Evolutionary conservation across 2,329 filamentous ascomycete genomes (phyloP), one percentile per base, ranked within the genome.

Genomic region (Aspergillus cejpii): DNA sequence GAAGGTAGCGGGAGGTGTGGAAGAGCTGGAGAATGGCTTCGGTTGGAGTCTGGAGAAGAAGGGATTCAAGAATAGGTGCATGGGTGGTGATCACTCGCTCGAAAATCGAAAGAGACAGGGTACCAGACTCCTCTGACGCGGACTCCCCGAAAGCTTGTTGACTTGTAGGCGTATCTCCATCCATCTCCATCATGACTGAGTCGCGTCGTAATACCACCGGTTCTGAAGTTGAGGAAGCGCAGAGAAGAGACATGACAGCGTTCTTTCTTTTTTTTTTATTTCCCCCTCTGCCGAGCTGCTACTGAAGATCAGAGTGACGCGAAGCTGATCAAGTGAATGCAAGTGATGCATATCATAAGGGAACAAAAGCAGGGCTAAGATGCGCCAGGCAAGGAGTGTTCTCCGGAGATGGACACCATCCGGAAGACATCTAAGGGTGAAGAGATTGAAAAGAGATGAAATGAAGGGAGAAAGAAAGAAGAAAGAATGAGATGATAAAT

Each of bases 21-120:
- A 78, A 79, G 45, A 81, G 73, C 41, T 75, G 69, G 61, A 81
- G 70, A 48, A 80, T 72, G 43, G 76, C 67, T 50, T 72, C 62
- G 33, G 78, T 81, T 41, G 78, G 74, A 31, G 77, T 67, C 53
- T 80, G 77, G 34, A 76, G 69, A 38, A 80, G 69, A 19, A 81
- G 70, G 31, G 76, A 79, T 59, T 79, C 77, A 48, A 80, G 68
- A 47, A 81, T 71, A 37, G 78, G 77, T 24, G 75, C 73, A 59
- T 80, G 75, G 15, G 74, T 71, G 39, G 75, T 77, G 50, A 80
- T 60, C 51, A 80, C 63, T 53, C 71, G 63, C 61, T 81, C 78
- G 57, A 81, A 78, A 15, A 61, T 64, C 12, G 71, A 74, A 17
- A 72, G 62, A 39, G 51, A 49, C 28, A 56, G 52, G 31, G 53